These are phyloP conservation scores for Lichtheimia ramosa DNA, from an alignment of 371 early-diverging fungal genomes.

Conservation along the genomic window DNA sequence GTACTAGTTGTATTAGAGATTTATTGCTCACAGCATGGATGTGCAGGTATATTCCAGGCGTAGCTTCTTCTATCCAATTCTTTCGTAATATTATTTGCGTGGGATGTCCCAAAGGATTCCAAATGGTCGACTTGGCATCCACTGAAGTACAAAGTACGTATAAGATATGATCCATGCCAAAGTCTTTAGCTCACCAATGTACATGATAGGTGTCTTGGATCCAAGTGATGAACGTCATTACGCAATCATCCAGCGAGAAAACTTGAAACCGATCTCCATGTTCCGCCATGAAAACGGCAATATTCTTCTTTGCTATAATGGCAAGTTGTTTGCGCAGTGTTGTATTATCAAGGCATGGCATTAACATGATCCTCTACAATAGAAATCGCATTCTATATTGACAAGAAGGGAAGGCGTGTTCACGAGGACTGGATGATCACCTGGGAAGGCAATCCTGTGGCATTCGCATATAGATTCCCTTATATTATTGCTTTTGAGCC, in stretches of 20 bases:
- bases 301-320: conserved; percentile 85
- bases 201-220: conserved; percentile 28
- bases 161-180: neutral
- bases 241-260: conserved; percentile 23
- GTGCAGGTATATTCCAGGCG: conserved; percentile 75
- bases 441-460: conserved; percentile 37
- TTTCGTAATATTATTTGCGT: conserved; percentile 82
- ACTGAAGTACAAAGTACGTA: conserved; percentile 54
- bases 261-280: conserved; percentile 70
- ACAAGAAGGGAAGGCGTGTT: conserved; percentile 37
- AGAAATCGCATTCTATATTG: conserved; percentile 41
- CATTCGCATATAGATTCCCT: conserved; percentile 35
- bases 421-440: conserved; percentile 28
- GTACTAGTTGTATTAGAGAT: too few relatives aligned
- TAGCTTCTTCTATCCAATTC: conserved; percentile 79
- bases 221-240: conserved; percentile 26
- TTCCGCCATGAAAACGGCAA: conserved; percentile 73
- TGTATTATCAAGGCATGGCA: neutral
- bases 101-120: conserved; percentile 90
- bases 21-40: neutral
- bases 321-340: conserved; percentile 6
- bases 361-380: neutral
- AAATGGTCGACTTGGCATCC: conserved; percentile 81
- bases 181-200: neutral
- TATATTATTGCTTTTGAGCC: conserved; percentile 40